Conservation (phyloP, 2,329 filamentous ascomycete genomes). For the Xylaria multiplex region DNA sequence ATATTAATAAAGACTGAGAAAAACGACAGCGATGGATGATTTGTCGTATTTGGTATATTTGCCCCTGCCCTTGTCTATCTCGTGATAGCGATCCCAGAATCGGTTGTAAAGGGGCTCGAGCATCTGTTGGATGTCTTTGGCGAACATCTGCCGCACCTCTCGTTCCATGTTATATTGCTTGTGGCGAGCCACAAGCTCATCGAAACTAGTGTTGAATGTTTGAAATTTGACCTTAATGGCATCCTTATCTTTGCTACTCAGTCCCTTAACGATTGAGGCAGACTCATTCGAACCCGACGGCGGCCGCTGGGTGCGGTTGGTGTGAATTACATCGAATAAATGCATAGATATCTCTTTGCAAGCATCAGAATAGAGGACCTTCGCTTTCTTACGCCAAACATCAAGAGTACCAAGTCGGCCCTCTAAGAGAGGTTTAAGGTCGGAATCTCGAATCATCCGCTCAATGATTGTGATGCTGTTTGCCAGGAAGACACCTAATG, state of each 20-base stretch:
- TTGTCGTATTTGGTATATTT: conserved; percentile 99
- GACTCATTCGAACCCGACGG: conserved; percentile 82
- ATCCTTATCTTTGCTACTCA: conserved; percentile 92
- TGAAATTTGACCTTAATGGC: conserved; percentile 96
- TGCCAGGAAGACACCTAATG: conserved; percentile 88
- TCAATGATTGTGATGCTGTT: conserved; percentile 89
- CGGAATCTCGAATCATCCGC: conserved; percentile 83
- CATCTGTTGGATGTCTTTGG: conserved; percentile 86
- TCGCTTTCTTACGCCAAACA: conserved; percentile 87
- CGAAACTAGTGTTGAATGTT: conserved; percentile 88
- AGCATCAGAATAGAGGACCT: conserved; percentile 80
- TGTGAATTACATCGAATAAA: conserved; percentile 92
- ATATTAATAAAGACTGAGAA: conserved; percentile 61
- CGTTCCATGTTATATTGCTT: conserved; percentile 88
- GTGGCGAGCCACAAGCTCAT: conserved; percentile 85
- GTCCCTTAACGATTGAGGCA: conserved; percentile 81
- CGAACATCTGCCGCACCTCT: conserved; percentile 83
- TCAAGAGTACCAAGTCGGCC: conserved; percentile 75
- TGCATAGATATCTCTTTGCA: conserved; percentile 89
- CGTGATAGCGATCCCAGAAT: conserved; percentile 97
- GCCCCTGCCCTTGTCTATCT: conserved; percentile 96
- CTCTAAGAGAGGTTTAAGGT: conserved; percentile 77
- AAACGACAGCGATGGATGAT: conserved; percentile 75
- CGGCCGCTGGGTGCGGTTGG: conserved; percentile 77
- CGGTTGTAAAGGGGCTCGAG: conserved; percentile 93